phyloP scores from a whole-genome alignment of 805 yeast genomes.

The Zygosaccharomyces lentus region DNA sequence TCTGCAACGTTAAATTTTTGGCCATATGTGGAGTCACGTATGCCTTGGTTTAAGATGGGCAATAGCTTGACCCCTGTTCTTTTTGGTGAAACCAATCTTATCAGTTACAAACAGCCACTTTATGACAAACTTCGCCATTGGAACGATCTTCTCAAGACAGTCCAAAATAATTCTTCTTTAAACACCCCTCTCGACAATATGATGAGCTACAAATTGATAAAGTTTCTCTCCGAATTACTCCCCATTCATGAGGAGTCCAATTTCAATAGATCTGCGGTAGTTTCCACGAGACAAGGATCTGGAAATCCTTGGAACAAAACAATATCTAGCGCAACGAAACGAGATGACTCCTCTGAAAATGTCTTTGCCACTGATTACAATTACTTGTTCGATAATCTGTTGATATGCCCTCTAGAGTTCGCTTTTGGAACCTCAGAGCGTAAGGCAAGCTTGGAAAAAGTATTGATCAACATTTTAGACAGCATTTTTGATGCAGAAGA shows the following conservation, averaged over 20 bases:
- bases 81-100: conserved; percentile 24
- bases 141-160: conserved; percentile 23
- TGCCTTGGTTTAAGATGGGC: conserved; percentile 30
- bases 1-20: conserved; percentile 23
- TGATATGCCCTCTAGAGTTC: conserved; percentile 24
- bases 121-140: conserved; percentile 31
- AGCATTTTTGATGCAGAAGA: conserved; percentile 25
- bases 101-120: conserved; percentile 32
- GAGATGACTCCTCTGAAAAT: conserved; percentile 10
- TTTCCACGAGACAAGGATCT: conserved; percentile 18
- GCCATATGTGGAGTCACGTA: conserved; percentile 31
- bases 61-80: conserved; percentile 10
- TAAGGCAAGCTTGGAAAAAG: conserved; percentile 19
- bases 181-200: conserved; percentile 25
- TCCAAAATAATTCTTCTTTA: conserved; percentile 22
- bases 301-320: conserved; percentile 23
- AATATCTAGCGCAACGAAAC: conserved; percentile 16
- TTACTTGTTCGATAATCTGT: conserved; percentile 19
- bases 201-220: conserved; percentile 24
- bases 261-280: conserved; percentile 26
- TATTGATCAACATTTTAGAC: conserved; percentile 18
- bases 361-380: conserved; percentile 22
- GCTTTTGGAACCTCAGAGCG: conserved; percentile 14
- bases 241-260: conserved; percentile 30
- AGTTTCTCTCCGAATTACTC: conserved; percentile 27